These are phyloP conservation scores for Neobulgaria alba DNA, from an alignment of 2,329 filamentous ascomycete species.

Conservation along the genomic window DNA sequence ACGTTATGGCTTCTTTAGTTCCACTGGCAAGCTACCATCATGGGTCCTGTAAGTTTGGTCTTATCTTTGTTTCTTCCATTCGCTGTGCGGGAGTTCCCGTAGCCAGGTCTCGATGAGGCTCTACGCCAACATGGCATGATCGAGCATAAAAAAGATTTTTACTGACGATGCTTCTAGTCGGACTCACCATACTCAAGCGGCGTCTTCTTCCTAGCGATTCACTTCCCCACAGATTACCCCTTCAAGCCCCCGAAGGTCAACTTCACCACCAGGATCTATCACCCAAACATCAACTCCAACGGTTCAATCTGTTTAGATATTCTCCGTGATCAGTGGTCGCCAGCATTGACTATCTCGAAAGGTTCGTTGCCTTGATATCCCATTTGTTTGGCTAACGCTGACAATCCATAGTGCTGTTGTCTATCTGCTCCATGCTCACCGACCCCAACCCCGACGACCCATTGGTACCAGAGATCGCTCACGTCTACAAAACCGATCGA, in stretches of 20 bases:
- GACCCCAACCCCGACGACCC: slow-evolving; percentile 99
- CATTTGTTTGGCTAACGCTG: not conserved
- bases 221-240: slow-evolving; percentile 99
- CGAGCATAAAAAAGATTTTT: slow-evolving; percentile 3
- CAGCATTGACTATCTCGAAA: slow-evolving; percentile 96
- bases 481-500: slow-evolving; percentile 99
- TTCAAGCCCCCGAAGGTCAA: slow-evolving; percentile 99
- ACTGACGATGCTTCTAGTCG: slow-evolving; percentile 43
- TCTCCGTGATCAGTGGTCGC: slow-evolving; percentile 97
- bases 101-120: slow-evolving; percentile 10
- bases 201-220: slow-evolving; percentile 97
- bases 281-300: slow-evolving; percentile 99
- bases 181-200: slow-evolving; percentile 97
- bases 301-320: slow-evolving; percentile 99
- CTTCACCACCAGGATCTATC: slow-evolving; percentile 99
- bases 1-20: slow-evolving; percentile 52
- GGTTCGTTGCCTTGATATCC: slow-evolving; percentile 44
- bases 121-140: slow-evolving; percentile 10
- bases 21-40: slow-evolving; percentile 99
- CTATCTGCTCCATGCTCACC: slow-evolving; percentile 99
- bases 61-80: slow-evolving; percentile 17
- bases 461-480: slow-evolving; percentile 95
- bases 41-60: slow-evolving; percentile 79
- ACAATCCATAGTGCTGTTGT: slow-evolving; percentile 70
- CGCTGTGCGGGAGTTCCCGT: slow-evolving; percentile 8